A percentile compares a stretch with the other conserved stretches of the same genome.
These are phyloP conservation scores for Suhomyces maxii DNA, from an alignment of 1,139 yeast species.

Conservation along the genomic window DNA sequence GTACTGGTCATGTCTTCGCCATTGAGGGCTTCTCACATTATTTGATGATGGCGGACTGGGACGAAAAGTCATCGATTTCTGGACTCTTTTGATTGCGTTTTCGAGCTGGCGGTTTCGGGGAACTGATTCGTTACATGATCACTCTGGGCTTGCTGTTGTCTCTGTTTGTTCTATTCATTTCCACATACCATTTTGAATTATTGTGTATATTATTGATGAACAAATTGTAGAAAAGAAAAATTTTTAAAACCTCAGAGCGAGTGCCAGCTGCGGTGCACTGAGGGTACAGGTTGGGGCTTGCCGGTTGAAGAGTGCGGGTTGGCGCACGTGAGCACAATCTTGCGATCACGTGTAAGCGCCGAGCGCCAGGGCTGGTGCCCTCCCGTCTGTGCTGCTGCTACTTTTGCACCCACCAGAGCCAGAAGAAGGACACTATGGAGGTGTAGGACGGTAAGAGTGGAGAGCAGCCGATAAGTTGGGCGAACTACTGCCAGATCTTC, in stretches of 20 bases:
- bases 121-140: not conserved
- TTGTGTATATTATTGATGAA: constrained; percentile 14
- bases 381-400: not conserved
- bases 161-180: not conserved
- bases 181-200: constrained; percentile 35
- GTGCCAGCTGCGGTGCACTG: constrained; percentile 2
- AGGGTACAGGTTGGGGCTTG: not conserved
- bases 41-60: too few relatives aligned
- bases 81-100: not conserved
- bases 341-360: not conserved
- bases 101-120: not conserved
- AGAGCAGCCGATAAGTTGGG: too few relatives aligned
- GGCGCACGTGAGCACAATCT: not conserved
- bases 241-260: constrained; percentile 9
- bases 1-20: too few relatives aligned
- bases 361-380: too few relatives aligned
- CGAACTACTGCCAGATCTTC: too few relatives aligned
- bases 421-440: too few relatives aligned
- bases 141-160: not conserved
- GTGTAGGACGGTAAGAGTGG: too few relatives aligned
- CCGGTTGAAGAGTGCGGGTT: constrained; percentile 6
- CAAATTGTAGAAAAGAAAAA: constrained; percentile 13
- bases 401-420: not conserved
- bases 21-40: too few relatives aligned
- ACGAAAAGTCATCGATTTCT: too few relatives aligned